Conservation (phyloP, 2,329 filamentous ascomycete species). For the Lecanicillium sp. region DNA sequence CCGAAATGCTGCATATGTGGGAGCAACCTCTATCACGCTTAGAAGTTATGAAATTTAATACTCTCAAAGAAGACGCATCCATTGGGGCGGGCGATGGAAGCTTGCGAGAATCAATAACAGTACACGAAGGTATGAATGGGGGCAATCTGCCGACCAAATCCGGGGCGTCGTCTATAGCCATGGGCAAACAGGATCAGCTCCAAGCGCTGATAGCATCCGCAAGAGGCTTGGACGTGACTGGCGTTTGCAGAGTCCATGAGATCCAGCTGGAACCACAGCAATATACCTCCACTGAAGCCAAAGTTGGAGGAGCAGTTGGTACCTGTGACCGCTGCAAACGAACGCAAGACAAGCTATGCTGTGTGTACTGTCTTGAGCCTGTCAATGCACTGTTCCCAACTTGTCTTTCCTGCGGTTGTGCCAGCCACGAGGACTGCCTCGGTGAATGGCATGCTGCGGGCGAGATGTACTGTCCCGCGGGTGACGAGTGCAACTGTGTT, state of each 20-base stretch:
- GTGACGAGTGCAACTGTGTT: constrained; percentile 57
- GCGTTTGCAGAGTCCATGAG: constrained; percentile 56
- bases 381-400: constrained; percentile 52
- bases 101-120: constrained; percentile 27
- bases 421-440: constrained; percentile 51
- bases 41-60: constrained; percentile 63
- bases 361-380: constrained; percentile 56
- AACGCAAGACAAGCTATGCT: constrained; percentile 49
- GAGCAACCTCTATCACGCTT: constrained; percentile 52
- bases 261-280: constrained; percentile 52
- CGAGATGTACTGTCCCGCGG: constrained; percentile 51
- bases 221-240: constrained; percentile 54
- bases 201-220: constrained; percentile 42
- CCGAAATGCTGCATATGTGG: constrained; percentile 64
- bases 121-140: constrained; percentile 30
- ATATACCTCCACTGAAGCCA: constrained; percentile 32
- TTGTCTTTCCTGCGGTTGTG: constrained; percentile 57
- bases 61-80: constrained; percentile 41
- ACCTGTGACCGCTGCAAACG: constrained; percentile 44
- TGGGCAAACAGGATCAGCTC: constrained; percentile 48
- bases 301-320: constrained; percentile 39
- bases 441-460: constrained; percentile 51
- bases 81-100: constrained; percentile 20
- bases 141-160: constrained; percentile 27
- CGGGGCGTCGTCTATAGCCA: constrained; percentile 42